Evolutionary conservation across 257 asterid genomes (phyloP).

Genomic region (Osmanthus fragrans): DNA sequence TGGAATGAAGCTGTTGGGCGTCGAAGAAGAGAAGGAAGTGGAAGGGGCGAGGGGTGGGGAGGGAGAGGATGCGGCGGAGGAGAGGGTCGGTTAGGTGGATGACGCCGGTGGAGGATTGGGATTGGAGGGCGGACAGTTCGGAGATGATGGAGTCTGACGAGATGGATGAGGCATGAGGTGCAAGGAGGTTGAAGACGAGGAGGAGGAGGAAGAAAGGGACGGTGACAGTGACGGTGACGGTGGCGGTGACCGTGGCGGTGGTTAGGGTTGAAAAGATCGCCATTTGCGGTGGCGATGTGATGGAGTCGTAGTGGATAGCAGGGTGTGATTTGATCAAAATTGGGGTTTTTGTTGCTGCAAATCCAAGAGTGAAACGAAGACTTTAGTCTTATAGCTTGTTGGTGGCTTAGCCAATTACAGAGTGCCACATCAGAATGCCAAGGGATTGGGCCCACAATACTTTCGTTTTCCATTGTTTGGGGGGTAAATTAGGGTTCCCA

Average conservation of each 20-base stretch:
- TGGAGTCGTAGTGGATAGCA: neutral
- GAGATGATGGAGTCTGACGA: conserved; percentile 38
- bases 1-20: conserved; percentile 71
- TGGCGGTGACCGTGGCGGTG: neutral
- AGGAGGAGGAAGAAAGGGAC: conserved; percentile 14
- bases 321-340: neutral
- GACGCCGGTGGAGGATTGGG: conserved; percentile 55
- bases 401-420: neutral
- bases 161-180: conserved; percentile 26
- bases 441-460: neutral
- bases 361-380: too few species aligned
- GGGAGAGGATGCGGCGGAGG: conserved; percentile 56
- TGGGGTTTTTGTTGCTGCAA: too few species aligned
- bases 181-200: conserved; percentile 31
- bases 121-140: conserved; percentile 55
- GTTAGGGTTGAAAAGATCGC: conserved; percentile 33
- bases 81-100: conserved; percentile 62
- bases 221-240: neutral
- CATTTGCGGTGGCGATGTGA: conserved; percentile 39
- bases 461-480: neutral
- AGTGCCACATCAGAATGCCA: neutral
- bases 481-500: too few species aligned
- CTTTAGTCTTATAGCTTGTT: too few species aligned
- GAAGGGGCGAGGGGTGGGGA: conserved; percentile 74
- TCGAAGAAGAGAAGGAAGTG: conserved; percentile 76